phyloP scores from a whole-genome alignment of 2,329 filamentous ascomycete genomes.

The Zymoseptoria pseudotritici region DNA sequence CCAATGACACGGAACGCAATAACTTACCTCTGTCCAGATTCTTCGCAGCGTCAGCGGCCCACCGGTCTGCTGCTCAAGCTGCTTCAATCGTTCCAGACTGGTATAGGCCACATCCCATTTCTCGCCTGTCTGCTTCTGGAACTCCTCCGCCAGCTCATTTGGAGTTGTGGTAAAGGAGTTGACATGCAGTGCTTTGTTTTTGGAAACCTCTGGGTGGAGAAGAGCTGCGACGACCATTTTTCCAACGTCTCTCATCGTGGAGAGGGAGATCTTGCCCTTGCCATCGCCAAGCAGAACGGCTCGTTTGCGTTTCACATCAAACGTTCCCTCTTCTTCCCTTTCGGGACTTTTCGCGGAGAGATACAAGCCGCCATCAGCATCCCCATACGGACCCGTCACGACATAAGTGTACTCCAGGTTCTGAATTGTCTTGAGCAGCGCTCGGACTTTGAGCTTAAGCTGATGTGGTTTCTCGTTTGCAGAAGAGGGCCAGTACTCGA shows the following conservation, averaged over 20 bases:
- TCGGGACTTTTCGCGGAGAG: conserved; percentile 38
- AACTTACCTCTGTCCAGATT: conserved; percentile 51
- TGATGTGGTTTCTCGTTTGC: conserved; percentile 60
- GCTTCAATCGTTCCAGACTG: conserved; percentile 46
- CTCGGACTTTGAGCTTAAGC: conserved; percentile 60
- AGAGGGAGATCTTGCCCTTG: conserved; percentile 56
- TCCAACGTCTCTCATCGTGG: conserved; percentile 65
- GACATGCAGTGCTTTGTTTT: conserved; percentile 55
- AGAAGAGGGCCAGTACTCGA: conserved; percentile 52
- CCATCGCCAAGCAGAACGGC: conserved; percentile 58
- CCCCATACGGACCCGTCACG: conserved; percentile 62
- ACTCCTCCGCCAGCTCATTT: conserved; percentile 56
- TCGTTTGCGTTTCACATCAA: conserved; percentile 49
- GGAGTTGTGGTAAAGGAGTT: conserved; percentile 65
- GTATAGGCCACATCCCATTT: conserved; percentile 49
- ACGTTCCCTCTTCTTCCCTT: conserved; percentile 46
- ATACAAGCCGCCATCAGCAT: conserved; percentile 43
- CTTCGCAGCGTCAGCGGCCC: conserved; percentile 54
- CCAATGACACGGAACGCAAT: background rate
- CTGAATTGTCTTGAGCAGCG: conserved; percentile 47
- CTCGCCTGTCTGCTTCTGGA: conserved; percentile 55
- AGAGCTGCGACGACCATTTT: conserved; percentile 58
- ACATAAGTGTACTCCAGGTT: conserved; percentile 57
- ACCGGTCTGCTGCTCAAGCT: conserved; percentile 52
- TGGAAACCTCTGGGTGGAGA: conserved; percentile 46